Evolutionary conservation across 2,329 filamentous ascomycete genomes (phyloP).

Genomic region (Domatiomyces globalis): DNA sequence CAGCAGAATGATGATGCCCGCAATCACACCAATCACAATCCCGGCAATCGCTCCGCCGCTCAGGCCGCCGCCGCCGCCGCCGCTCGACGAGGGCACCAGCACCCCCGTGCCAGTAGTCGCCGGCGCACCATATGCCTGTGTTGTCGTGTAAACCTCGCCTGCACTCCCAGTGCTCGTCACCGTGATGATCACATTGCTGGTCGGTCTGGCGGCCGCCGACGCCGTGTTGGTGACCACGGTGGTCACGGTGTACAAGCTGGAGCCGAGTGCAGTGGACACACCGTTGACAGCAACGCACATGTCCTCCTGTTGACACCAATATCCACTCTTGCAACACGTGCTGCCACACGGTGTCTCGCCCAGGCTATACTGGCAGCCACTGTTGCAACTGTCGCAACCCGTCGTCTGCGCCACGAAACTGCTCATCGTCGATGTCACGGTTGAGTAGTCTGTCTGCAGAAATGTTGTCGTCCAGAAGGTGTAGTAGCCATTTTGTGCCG

Average conservation of each 20-base stretch:
- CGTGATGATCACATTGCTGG: constrained; percentile 29
- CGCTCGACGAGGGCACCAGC: constrained; percentile 23
- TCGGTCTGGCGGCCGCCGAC: constrained; percentile 29
- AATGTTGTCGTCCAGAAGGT: constrained; percentile 37
- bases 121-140: constrained; percentile 32
- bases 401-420: constrained; percentile 18
- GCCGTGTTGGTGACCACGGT: constrained; percentile 20
- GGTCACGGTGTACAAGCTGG: constrained; percentile 27
- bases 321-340: constrained; percentile 31
- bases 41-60: constrained; percentile 38
- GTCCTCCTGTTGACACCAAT: constrained; percentile 28
- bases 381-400: constrained; percentile 16
- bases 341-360: constrained; percentile 32
- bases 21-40: constrained; percentile 36
- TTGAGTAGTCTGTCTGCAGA: constrained; percentile 40
- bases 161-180: constrained; percentile 29
- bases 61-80: constrained; percentile 24
- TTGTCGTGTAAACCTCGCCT: constrained; percentile 22
- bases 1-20: constrained; percentile 31
- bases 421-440: constrained; percentile 42
- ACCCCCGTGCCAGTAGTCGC: constrained; percentile 28
- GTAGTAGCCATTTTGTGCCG: constrained; percentile 37
- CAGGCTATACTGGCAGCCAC: constrained; percentile 33
- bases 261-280: constrained; percentile 17
- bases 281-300: constrained; percentile 23